A percentile compares a stretch with the other conserved stretches of the same genome.
phyloP scores from a whole-genome alignment of 257 asterid species.

The Nicotiana obtusifolia region DNA sequence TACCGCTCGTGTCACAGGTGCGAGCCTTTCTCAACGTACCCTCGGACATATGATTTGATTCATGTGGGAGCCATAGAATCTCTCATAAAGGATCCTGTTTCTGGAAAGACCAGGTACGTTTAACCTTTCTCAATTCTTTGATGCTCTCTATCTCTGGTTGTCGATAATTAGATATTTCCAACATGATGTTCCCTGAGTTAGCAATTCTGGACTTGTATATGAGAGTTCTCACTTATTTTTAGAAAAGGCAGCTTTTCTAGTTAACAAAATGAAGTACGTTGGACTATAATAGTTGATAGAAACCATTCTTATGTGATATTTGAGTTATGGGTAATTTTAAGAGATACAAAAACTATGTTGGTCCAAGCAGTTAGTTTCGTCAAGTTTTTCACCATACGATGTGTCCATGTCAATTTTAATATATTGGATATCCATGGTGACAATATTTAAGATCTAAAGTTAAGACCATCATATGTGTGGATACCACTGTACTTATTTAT shows the following conservation, averaged over 20 bases:
- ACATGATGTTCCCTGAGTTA: background rate
- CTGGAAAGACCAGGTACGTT: constrained; percentile 71
- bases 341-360: background rate
- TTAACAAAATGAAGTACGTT: background rate
- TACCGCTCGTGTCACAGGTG: constrained; percentile 45
- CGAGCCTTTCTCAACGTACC: constrained; percentile 97
- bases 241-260: background rate
- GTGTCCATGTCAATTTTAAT: background rate
- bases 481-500: background rate
- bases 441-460: background rate
- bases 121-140: background rate
- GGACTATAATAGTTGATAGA: background rate
- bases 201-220: constrained; percentile 3
- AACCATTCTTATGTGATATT: background rate
- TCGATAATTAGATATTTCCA: background rate
- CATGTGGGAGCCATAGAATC: constrained; percentile 76
- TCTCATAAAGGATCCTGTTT: constrained; percentile 52
- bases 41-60: constrained; percentile 91
- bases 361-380: background rate
- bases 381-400: background rate
- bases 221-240: background rate
- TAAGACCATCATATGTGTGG: background rate
- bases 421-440: background rate
- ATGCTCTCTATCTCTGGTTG: background rate
- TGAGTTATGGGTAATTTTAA: background rate